A percentile compares a stretch with the other conserved stretches of the same genome.
Evolutionary conservation across 768 basidiomycete species (phyloP).

Genomic region (Clathrus columnatus): DNA sequence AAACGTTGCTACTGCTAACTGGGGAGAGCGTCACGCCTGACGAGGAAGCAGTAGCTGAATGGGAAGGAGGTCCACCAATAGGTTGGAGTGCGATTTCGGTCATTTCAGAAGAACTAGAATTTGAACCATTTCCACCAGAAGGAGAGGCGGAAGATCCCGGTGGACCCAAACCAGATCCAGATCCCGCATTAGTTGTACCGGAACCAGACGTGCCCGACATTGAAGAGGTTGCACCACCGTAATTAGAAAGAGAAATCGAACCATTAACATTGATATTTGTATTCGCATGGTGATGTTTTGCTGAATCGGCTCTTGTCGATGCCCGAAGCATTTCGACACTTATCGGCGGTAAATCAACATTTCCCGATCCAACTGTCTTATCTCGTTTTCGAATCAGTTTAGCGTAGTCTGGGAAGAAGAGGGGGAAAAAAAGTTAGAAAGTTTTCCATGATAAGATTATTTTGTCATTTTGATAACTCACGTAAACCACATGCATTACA

Average conservation of each 20-base stretch:
- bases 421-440: not conserved
- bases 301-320: conserved; percentile 25
- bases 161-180: not conserved
- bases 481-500: conserved; percentile 84
- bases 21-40: not conserved
- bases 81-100: conserved; percentile 4
- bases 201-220: too few relatives aligned
- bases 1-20: not conserved
- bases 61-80: not conserved
- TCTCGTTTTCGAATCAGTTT: conserved; percentile 76
- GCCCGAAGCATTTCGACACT: conserved; percentile 72
- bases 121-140: not conserved
- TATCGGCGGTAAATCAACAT: conserved; percentile 40
- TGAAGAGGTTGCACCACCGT: not conserved
- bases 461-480: conserved; percentile 31
- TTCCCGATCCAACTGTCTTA: conserved; percentile 34
- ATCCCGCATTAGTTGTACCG: not conserved
- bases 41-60: too few relatives aligned
- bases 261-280: too few relatives aligned
- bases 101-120: not conserved
- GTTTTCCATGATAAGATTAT: not conserved
- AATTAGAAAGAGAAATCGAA: not conserved
- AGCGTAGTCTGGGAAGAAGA: conserved; percentile 52
- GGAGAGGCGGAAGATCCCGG: not conserved
- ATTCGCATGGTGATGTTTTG: not conserved